These are phyloP conservation scores for Diaporthe capsici DNA, from an alignment of 2,329 filamentous ascomycete species.

Conservation along the genomic window DNA sequence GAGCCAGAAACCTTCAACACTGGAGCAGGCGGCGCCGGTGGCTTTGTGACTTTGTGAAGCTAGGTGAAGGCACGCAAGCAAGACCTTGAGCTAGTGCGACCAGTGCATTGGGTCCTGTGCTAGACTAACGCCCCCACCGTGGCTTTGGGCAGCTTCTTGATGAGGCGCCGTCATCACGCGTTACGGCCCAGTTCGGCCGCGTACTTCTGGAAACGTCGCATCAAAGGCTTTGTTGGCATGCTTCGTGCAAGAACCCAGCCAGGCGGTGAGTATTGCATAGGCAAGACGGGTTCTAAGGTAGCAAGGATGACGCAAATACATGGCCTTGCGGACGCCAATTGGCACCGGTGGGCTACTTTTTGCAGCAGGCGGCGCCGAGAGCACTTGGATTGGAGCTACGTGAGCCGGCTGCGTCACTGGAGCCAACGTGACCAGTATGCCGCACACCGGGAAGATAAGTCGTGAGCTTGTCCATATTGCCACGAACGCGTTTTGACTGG, in stretches of 20 bases:
- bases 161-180: conserved; percentile 18
- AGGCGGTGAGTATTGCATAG: conserved; percentile 49
- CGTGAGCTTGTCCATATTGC: not conserved
- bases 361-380: conserved; percentile 31
- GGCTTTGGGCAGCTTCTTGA: not conserved
- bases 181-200: conserved; percentile 27
- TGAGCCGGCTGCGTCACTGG: conserved; percentile 11
- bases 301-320: conserved; percentile 49
- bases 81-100: conserved; percentile 29
- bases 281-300: conserved; percentile 47
- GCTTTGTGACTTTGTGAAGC: conserved; percentile 12
- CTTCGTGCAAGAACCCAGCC: conserved; percentile 45
- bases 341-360: conserved; percentile 20
- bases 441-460: conserved; percentile 6
- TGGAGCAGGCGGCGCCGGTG: not conserved
- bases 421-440: conserved; percentile 11
- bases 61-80: conserved; percentile 20
- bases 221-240: conserved; percentile 33
- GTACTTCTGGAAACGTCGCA: conserved; percentile 37
- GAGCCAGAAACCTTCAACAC: not conserved
- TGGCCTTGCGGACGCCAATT: conserved; percentile 27
- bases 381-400: conserved; percentile 17
- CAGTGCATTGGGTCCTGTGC: conserved; percentile 28
- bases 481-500: conserved; percentile 18
- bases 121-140: conserved; percentile 36